Base-by-base conservation (phyloP, 768 basidiomycete species). In the Macrolepiota fuliginosa region DNA sequence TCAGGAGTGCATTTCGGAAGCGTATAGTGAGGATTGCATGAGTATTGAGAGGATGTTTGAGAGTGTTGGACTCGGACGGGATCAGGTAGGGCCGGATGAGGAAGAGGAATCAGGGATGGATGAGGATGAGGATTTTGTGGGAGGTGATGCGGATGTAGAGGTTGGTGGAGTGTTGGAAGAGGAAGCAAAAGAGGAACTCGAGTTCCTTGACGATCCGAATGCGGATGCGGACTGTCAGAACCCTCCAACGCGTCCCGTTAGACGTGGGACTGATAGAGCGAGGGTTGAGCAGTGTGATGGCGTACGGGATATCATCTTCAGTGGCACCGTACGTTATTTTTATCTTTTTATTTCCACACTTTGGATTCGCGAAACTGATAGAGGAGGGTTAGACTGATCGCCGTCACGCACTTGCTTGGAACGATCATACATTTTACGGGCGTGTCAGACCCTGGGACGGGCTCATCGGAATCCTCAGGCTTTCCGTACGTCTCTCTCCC, bases 381-480 rank as follows among this genome's bases (percentile, higher is more conserved):
- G n/a, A n/a, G n/a, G n/a, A n/a, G n/a, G 10, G 19, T 15, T 62
- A 85, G 84, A 86, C 85, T 17, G 83, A 86, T 62, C 56, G 66
- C 11, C 69, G 67, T 3, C 82, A 84, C 58, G 76, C 76, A 2
- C 69, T 76, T 40, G 84, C 81, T 27, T 83, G 81, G 82, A 71
- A 79, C 47, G 71, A 72, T 56, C 83, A 79, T 63, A 73, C 64
- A 12, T 81, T 81, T 61, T 79, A 81, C 61, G 86, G 85, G 3
- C 80, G 85, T 17, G 75, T 87, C 9, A 76, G 85, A 32, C 67
- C 76, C 39, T 87, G 84, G 83, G 85, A 87, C 64, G 85, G 85
- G 37, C 71, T 87, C 47, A 74, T 87, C 10, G 84, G 80, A 4
- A 76, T 87, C 19, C 65, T 86, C 46, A 70, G 85, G 17, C 70